Evolutionary conservation across 2,329 filamentous ascomycete species (phyloP).

Genomic region (Phialophora macrospora): DNA sequence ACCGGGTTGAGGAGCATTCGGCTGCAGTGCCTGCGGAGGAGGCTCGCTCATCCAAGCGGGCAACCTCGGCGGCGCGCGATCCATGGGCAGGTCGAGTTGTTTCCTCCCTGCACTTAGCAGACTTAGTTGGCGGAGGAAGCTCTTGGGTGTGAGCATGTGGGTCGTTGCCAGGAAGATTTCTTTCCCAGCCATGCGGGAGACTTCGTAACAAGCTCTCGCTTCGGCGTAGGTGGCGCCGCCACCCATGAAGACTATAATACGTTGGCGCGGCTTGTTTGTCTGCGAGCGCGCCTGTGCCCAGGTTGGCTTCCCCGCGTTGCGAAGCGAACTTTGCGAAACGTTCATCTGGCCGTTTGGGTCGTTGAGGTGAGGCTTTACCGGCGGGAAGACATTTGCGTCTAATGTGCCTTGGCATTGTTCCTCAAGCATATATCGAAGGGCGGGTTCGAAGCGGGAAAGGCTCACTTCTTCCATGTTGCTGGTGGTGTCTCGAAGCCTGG

Average conservation of each 20-base stretch:
- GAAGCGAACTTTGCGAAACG: slow-evolving; percentile 72
- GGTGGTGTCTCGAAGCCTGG: slow-evolving; percentile 46
- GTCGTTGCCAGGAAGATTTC: slow-evolving; percentile 89
- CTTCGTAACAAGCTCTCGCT: slow-evolving; percentile 84
- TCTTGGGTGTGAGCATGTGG: slow-evolving; percentile 85
- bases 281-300: slow-evolving; percentile 85
- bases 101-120: slow-evolving; percentile 78
- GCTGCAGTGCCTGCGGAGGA: slow-evolving; percentile 48
- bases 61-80: slow-evolving; percentile 77
- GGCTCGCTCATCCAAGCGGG: slow-evolving; percentile 76
- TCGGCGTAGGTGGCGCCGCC: slow-evolving; percentile 95
- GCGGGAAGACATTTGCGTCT: slow-evolving; percentile 71
- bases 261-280: slow-evolving; percentile 79
- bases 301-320: slow-evolving; percentile 82
- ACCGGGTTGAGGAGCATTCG: slow-evolving; percentile 27
- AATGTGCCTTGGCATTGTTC: slow-evolving; percentile 69
- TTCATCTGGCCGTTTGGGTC: slow-evolving; percentile 55
- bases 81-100: slow-evolving; percentile 77
- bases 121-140: slow-evolving; percentile 81
- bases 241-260: slow-evolving; percentile 91
- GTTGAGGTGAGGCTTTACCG: slow-evolving; percentile 69
- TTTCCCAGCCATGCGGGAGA: slow-evolving; percentile 71
- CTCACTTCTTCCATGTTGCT: slow-evolving; percentile 69
- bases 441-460: slow-evolving; percentile 84
- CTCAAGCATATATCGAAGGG: slow-evolving; percentile 81